Percentiles rank a stretch among this genome's conserved stretches.
Conservation (phyloP, 2,329 filamentous ascomycete genomes). For the Penicillium sp. region DNA sequence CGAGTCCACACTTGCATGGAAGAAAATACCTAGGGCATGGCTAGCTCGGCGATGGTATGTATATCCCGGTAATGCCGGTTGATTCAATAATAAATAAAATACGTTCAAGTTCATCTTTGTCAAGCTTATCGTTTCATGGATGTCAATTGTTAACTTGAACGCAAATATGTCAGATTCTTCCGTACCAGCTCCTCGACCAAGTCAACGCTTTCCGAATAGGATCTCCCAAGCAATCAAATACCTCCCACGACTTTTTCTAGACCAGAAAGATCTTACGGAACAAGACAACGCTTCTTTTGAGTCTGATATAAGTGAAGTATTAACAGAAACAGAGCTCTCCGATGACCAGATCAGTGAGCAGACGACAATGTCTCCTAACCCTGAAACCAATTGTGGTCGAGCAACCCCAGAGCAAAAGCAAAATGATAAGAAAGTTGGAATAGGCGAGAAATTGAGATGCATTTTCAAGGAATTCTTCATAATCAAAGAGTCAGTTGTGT, state of each 20-base stretch:
- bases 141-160: neutral
- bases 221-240: neutral
- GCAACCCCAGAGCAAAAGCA: neutral
- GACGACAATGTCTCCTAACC: neutral
- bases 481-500: constrained; percentile 19
- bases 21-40: no score
- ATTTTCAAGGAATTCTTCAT: constrained; percentile 7
- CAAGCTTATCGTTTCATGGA: neutral
- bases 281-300: no score
- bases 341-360: neutral
- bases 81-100: no score
- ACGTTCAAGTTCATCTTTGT: neutral
- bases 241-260: neutral
- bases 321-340: no score
- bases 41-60: neutral
- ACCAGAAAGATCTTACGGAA: no score
- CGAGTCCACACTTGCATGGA: no score
- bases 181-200: neutral
- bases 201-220: neutral
- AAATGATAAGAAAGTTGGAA: neutral
- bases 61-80: neutral
- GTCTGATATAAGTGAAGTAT: no score
- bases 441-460: constrained; percentile 6
- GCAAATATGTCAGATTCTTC: neutral
- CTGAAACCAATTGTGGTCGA: neutral